These are phyloP conservation scores for Xylaria longipes DNA, from an alignment of 495 filamentous ascomycete genomes.

Conservation along the genomic window DNA sequence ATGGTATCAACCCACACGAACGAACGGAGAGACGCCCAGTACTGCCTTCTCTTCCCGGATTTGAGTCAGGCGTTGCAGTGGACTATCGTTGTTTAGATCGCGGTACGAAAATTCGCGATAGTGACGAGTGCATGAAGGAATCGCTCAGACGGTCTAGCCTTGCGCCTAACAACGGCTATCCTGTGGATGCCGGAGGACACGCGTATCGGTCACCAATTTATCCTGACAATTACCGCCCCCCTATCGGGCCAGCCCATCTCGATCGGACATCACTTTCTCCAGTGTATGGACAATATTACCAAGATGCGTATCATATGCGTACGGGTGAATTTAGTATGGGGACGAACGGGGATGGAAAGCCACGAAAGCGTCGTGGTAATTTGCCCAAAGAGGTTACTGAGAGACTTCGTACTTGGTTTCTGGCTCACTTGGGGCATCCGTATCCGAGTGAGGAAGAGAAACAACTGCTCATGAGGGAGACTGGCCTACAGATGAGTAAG, in stretches of 20 bases:
- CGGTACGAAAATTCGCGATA: constrained; percentile 27
- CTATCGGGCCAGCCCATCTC: constrained; percentile 37
- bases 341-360: constrained; percentile 56
- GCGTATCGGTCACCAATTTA: constrained; percentile 29
- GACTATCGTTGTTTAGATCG: too few species aligned
- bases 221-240: constrained; percentile 41
- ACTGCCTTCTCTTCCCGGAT: constrained; percentile 41
- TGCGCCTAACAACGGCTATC: constrained; percentile 29
- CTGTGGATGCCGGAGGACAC: constrained; percentile 30
- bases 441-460: constrained; percentile 94
- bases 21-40: constrained; percentile 37
- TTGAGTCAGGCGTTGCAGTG: constrained; percentile 31
- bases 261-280: constrained; percentile 47
- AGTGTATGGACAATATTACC: background rate
- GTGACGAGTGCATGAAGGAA: constrained; percentile 34
- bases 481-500: constrained; percentile 81
- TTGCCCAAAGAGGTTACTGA: constrained; percentile 86
- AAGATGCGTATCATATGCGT: background rate
- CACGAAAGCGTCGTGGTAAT: constrained; percentile 73
- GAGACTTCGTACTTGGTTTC: constrained; percentile 81
- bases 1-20: constrained; percentile 31
- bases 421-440: constrained; percentile 76
- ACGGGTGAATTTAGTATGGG: constrained; percentile 37
- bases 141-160: constrained; percentile 34
- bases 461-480: constrained; percentile 76